Conservation (phyloP, 148 eudicot genomes). For the Amaranthus cruentus region DNA sequence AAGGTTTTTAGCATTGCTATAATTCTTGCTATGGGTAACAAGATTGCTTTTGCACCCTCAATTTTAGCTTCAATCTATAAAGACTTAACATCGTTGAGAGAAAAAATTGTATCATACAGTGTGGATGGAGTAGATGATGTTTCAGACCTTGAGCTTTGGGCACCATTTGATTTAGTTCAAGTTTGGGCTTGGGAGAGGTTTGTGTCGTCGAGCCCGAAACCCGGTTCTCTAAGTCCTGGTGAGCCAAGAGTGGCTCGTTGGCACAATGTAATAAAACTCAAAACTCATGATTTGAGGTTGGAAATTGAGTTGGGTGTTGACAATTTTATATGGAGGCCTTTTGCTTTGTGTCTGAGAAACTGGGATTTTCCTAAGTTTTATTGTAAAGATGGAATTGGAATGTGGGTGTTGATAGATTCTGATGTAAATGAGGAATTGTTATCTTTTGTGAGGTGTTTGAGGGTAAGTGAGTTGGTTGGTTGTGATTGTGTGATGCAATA, state of each 20-base stretch:
- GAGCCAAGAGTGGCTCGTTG: conserved; percentile 31
- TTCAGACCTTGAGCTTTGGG: background rate
- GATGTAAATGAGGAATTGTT: conserved; percentile 14
- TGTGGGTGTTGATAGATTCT: conserved; percentile 15
- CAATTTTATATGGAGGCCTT: conserved; percentile 41
- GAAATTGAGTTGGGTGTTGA: conserved; percentile 16
- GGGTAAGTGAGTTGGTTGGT: conserved; percentile 39
- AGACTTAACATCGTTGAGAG: conserved; percentile 28
- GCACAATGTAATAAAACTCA: conserved; percentile 12
- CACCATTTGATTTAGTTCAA: conserved; percentile 43
- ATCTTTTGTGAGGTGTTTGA: conserved; percentile 30
- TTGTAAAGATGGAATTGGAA: conserved; percentile 3
- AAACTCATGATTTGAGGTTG: conserved; percentile 1
- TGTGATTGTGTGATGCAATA: conserved; percentile 38
- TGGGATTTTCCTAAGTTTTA: conserved; percentile 23
- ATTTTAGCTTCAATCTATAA: conserved; percentile 39
- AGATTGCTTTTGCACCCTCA: conserved; percentile 26
- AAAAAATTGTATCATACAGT: background rate
- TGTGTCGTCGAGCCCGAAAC: conserved; percentile 17
- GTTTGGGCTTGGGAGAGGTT: conserved; percentile 60
- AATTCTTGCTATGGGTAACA: conserved; percentile 27
- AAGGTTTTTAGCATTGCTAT: conserved; percentile 26
- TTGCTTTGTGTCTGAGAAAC: conserved; percentile 11
- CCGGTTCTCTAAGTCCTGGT: background rate
- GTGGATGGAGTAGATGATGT: background rate